A percentile compares a stretch with the other conserved stretches of the same genome.
phyloP scores from a whole-genome alignment of 2,329 filamentous ascomycete species.

The Lizonia empirigonia region DNA sequence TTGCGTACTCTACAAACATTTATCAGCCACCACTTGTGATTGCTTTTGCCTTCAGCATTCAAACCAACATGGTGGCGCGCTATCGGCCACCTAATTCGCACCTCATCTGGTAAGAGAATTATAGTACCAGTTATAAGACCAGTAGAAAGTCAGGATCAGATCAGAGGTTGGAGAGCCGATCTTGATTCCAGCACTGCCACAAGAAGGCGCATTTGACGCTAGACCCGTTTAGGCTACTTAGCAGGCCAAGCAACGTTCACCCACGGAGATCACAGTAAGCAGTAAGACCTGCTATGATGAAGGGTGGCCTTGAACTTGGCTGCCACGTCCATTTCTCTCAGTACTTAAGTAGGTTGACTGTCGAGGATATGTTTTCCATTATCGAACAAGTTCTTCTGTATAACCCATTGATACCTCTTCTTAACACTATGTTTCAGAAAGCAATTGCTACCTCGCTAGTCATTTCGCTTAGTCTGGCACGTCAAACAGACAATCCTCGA shows the following conservation, averaged over 20 bases:
- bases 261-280: slow-evolving; percentile 1
- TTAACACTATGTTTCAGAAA: slow-evolving; percentile 9
- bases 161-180: not conserved
- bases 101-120: not conserved
- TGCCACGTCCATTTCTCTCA: not conserved
- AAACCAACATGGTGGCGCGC: too few relatives aligned
- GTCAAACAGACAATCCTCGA: not conserved
- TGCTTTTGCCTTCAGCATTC: too few relatives aligned
- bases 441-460: slow-evolving; percentile 7
- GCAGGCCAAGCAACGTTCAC: slow-evolving; percentile 4
- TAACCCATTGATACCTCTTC: not conserved
- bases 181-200: slow-evolving; percentile 12
- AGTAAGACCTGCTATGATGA: not conserved
- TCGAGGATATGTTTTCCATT: not conserved
- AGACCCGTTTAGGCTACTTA: not conserved
- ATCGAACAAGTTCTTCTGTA: not conserved
- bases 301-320: not conserved
- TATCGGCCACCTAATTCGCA: too few relatives aligned
- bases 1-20: too few relatives aligned
- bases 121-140: not conserved
- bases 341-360: slow-evolving; percentile 4
- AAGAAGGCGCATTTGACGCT: not conserved
- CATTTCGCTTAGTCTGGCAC: slow-evolving; percentile 2
- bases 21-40: too few relatives aligned
- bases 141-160: not conserved